phyloP scores from a whole-genome alignment of 768 basidiomycete species.

The Hericium erinaceus region DNA sequence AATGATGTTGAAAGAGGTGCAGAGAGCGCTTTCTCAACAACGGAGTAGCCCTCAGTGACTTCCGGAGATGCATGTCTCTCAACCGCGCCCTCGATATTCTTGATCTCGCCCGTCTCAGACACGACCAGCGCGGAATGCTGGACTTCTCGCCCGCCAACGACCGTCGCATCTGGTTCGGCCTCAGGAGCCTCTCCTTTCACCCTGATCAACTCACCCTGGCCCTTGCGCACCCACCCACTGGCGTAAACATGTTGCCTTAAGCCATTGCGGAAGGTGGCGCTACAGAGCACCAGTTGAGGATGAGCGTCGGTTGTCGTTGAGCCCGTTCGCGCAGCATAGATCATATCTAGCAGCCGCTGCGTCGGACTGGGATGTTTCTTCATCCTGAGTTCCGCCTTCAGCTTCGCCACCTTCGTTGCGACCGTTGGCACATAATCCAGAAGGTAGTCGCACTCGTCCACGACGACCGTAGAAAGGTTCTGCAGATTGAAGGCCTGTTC shows the following conservation, averaged over 20 bases:
- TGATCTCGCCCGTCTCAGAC: slow-evolving; percentile 38
- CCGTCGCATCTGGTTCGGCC: not conserved
- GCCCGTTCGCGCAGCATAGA: slow-evolving; percentile 29
- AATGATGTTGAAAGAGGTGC: not conserved
- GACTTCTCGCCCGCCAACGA: slow-evolving; percentile 9
- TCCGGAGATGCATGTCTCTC: slow-evolving; percentile 18
- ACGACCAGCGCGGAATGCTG: slow-evolving; percentile 58
- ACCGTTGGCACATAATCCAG: slow-evolving; percentile 44
- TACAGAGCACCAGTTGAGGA: slow-evolving; percentile 60
- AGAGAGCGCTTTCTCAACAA: slow-evolving; percentile 2
- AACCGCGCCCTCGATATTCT: slow-evolving; percentile 44
- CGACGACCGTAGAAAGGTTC: slow-evolving; percentile 47
- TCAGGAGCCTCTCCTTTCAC: slow-evolving; percentile 10
- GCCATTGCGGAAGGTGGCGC: slow-evolving; percentile 57
- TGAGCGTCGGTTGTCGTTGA: slow-evolving; percentile 12
- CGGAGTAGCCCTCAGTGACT: slow-evolving; percentile 16
- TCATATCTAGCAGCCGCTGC: slow-evolving; percentile 45
- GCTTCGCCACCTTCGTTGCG: slow-evolving; percentile 28
- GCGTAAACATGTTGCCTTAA: slow-evolving; percentile 43
- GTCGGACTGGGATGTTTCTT: slow-evolving; percentile 49
- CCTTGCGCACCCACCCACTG: slow-evolving; percentile 46
- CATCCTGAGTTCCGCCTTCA: slow-evolving; percentile 33
- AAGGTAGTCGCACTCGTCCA: slow-evolving; percentile 73
- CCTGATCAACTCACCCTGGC: slow-evolving; percentile 10
- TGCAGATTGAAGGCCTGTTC: slow-evolving; percentile 34